Evolutionary conservation across 371 early-diverging fungal species (phyloP), one percentile per base, ranked within the genome.

Genomic region (Phascolomyces articulosus): DNA sequence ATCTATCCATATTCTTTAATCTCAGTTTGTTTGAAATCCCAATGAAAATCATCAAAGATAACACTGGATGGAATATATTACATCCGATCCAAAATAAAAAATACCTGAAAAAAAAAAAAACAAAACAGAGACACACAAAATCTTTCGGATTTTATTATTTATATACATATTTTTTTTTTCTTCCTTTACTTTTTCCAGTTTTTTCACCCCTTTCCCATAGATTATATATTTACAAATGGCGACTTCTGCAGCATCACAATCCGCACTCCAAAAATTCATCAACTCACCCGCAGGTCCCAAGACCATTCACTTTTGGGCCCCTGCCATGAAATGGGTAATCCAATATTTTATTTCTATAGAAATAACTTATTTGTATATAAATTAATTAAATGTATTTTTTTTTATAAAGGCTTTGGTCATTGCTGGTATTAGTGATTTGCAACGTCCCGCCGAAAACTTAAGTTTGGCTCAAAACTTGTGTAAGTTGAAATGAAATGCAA

Each of bases 381-480:
- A 31, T 31, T 28, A 44, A 13, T 15, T 18, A 9, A 41, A 4
- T 47, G 51, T 21, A 34, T 54, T 18, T 38, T 24, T 27, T 54
- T 55, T 24, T 47, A 58, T 62, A 10, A 48, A 78, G 79, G 78
- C 75, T 10, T 68, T 80, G 53, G 77, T 80, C 40, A 65, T 94
- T 72, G 98, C 98, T 34, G 98, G 98, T 48, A 70, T 98, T 58
- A 89, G 94, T 64, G 98, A 98, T 77, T 60, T 96, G 65, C 78
- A 88, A 40, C 90, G 97, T 40, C 97, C 98, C 23, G 95, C 93
- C 38, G 98, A 98, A 64, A 92, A 94, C 70, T 79, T 98, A 69
- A 90, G 90, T 62, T 78, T 95, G 55, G 79, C 85, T 44, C 96
- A 96, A 84, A 87, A 83, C 63, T 31, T 81, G 54, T 87, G 93